Percentiles rank a stretch among this genome's conserved stretches.
These are phyloP conservation scores for Arthrinium phaeospermum DNA, from an alignment of 2,329 filamentous ascomycete genomes.

Conservation along the genomic window DNA sequence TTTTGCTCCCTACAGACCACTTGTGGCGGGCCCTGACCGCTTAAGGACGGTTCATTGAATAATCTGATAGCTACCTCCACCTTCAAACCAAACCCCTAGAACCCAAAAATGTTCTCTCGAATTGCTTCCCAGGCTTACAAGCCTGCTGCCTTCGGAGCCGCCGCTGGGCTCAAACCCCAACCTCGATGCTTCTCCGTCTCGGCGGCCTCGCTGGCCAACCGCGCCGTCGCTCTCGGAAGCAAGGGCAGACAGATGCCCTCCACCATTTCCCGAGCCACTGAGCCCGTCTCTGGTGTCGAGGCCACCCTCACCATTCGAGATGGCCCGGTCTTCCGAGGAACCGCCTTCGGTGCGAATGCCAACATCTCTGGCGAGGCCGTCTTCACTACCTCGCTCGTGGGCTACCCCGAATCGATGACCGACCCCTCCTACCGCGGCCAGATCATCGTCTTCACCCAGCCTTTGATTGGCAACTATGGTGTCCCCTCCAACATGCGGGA, in stretches of 20 bases:
- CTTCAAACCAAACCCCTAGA: slow-evolving; percentile 15
- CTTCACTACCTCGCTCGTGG: slow-evolving; percentile 97
- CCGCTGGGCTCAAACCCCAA: slow-evolving; percentile 36
- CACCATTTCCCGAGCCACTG: slow-evolving; percentile 61
- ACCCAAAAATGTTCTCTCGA: slow-evolving; percentile 61
- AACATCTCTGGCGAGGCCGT: slow-evolving; percentile 98
- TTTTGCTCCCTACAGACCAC: slow-evolving; percentile 47
- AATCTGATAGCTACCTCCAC: slow-evolving; percentile 34
- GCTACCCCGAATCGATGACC: slow-evolving; percentile 95
- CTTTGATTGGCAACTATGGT: slow-evolving; percentile 97
- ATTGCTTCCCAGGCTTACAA: slow-evolving; percentile 58
- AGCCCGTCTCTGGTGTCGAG: slow-evolving; percentile 73
- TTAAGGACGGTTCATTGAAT: slow-evolving; percentile 45
- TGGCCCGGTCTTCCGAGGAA: slow-evolving; percentile 94
- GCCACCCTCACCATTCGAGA: slow-evolving; percentile 97
- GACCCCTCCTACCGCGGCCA: slow-evolving; percentile 90
- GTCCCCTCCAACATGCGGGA: slow-evolving; percentile 88
- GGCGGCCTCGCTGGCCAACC: slow-evolving; percentile 39
- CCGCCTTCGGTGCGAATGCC: slow-evolving; percentile 92
- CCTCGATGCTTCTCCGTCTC: slow-evolving; percentile 47
- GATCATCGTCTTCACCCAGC: slow-evolving; percentile 98
- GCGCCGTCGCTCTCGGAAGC: slow-evolving; percentile 67
- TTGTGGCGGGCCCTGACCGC: slow-evolving; percentile 58
- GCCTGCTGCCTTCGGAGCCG: slow-evolving; percentile 53
- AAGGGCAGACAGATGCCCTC: slow-evolving; percentile 72